Base-by-base conservation (phyloP, 169 alveolate species). In the Ichthyophthirius multifiliis region DNA sequence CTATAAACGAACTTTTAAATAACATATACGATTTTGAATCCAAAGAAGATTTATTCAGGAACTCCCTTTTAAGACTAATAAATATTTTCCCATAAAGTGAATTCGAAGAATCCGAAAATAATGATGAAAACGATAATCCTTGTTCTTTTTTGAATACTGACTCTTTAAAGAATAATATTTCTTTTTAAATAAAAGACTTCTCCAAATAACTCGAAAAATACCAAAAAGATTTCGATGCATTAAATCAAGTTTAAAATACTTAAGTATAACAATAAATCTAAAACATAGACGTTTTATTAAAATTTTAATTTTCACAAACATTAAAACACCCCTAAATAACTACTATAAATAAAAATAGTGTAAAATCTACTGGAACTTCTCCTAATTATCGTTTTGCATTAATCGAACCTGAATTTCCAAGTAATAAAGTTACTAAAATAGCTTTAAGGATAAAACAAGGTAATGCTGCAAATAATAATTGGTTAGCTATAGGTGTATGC, bases 341-440 rank as follows among this genome's bases (percentile, higher is more conserved):
- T 27, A n/a, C 31, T 5, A 39, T 55, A 10, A 27, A 34, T 0
- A 55, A 55, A 39, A 55, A 55, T 55, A 55, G 23, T 55, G 71
- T 55, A 4, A 55, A 55, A 55, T 55, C 71, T 6, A 55, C 23
- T 55, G 71, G 71, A 34, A 18, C 71, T 5, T 27, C 10, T 55
- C 71, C 71, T 20, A 55, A 62, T 62, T 67, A 67, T 5, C n/a
- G 46, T 37, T 67, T 67, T 67, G 77, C 63, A 37, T 27, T 67
- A 18, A 18, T 67, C 43, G 77, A 67, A 7, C 77, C 77, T 67
- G 62, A 30, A 5, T 67, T 67, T 7, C 77, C 77, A 3, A 67
- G 20, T 16, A 67, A 67, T 39, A 67, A 67, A 41, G 9, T 6
- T 6, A 18, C 43, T 16, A 37, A 15, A 41, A 37, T 67, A 37